Percentiles rank a stretch among this genome's conserved stretches.
Conservation (phyloP, 1,284 basidiomycete species). For the Lentinula novae-zelandiae region DNA sequence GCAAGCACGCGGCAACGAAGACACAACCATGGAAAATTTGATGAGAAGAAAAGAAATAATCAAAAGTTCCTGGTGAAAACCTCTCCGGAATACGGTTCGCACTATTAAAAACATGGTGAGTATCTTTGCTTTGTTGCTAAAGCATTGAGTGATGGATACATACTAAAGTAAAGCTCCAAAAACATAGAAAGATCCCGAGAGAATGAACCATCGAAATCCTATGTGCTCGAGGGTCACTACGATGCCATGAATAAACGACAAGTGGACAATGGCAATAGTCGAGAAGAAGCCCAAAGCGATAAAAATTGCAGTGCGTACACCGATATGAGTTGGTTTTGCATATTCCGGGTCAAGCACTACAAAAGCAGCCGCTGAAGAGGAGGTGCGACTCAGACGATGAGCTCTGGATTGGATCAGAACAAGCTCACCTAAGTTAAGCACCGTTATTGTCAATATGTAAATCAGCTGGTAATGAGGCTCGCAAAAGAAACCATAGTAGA, state of each 20-base stretch:
- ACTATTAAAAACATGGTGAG: slow-evolving; percentile 34
- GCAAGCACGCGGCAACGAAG: slow-evolving; percentile 71
- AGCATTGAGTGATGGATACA: slow-evolving; percentile 29
- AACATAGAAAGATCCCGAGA: slow-evolving; percentile 70
- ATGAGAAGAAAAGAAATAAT: slow-evolving; percentile 79
- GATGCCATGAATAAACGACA: slow-evolving; percentile 54
- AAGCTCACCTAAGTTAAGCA: slow-evolving; percentile 58
- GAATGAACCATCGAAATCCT: slow-evolving; percentile 67
- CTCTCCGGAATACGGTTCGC: slow-evolving; percentile 83
- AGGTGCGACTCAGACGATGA: no score
- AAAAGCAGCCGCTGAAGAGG: slow-evolving; percentile 54
- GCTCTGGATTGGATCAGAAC: no score
- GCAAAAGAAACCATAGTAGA: slow-evolving; percentile 75
- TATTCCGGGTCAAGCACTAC: slow-evolving; percentile 81
- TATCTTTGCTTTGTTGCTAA: not conserved
- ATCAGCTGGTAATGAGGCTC: slow-evolving; percentile 45
- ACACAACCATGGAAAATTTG: slow-evolving; percentile 87
- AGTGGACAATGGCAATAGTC: slow-evolving; percentile 70
- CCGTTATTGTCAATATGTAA: slow-evolving; percentile 52
- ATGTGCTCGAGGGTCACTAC: slow-evolving; percentile 53
- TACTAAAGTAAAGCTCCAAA: slow-evolving; percentile 79
- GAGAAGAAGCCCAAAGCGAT: slow-evolving; percentile 76
- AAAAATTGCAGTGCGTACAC: slow-evolving; percentile 79
- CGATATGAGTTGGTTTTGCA: slow-evolving; percentile 70
- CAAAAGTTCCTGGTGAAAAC: slow-evolving; percentile 75